Evolutionary conservation across 768 basidiomycete genomes (phyloP).

Genomic region (Naematelia encephala): DNA sequence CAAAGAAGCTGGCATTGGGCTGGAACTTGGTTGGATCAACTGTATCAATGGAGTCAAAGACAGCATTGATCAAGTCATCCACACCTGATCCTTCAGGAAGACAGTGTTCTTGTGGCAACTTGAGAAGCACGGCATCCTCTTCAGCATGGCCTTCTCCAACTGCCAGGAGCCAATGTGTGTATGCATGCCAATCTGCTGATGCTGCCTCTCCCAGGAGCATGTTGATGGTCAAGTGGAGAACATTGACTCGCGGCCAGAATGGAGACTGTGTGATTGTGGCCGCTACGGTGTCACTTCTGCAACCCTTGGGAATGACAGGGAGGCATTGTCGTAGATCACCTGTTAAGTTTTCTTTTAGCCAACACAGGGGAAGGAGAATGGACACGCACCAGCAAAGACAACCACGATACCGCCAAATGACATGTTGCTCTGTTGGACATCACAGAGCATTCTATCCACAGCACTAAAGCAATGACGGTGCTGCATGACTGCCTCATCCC

Average conservation of each 20-base stretch:
- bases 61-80: not conserved
- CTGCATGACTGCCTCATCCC: constrained; percentile 55
- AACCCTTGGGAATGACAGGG: constrained; percentile 54
- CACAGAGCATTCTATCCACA: constrained; percentile 51
- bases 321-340: constrained; percentile 58
- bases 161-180: not conserved
- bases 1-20: constrained; percentile 37
- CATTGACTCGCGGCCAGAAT: constrained; percentile 51
- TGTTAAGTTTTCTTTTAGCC: not conserved
- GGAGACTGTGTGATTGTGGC: constrained; percentile 43
- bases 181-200: not conserved
- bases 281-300: constrained; percentile 52
- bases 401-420: constrained; percentile 30
- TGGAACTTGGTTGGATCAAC: constrained; percentile 1
- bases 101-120: not conserved
- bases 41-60: not conserved
- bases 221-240: constrained; percentile 52
- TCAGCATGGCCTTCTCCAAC: not conserved
- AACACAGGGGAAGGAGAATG: constrained; percentile 18
- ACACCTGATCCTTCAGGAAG: not conserved
- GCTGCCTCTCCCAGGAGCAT: constrained; percentile 54
- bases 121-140: not conserved
- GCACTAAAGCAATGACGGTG: constrained; percentile 53
- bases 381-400: constrained; percentile 38
- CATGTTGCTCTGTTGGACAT: constrained; percentile 38